Percentiles rank a stretch among this genome's conserved stretches.
These are phyloP conservation scores for Lodderomyces orthopsilosis DNA, from an alignment of 1,139 yeast species.

Conservation along the genomic window DNA sequence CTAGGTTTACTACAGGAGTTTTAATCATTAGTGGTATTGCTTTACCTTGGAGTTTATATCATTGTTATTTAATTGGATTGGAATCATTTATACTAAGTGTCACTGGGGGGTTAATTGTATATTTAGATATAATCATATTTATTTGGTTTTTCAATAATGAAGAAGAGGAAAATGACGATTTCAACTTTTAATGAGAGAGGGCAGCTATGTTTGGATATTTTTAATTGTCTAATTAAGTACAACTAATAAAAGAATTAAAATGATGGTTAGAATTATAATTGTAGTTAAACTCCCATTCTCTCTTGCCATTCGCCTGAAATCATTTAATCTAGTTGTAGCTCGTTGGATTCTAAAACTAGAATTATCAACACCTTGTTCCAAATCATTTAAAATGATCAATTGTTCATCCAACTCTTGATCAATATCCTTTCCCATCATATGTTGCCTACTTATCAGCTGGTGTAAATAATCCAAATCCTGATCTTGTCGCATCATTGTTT, in stretches of 20 bases:
- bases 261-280: slow-evolving; percentile 59
- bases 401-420: slow-evolving; percentile 70
- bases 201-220: background rate
- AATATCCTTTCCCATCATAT: slow-evolving; percentile 60
- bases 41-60: slow-evolving; percentile 64
- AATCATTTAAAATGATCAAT: slow-evolving; percentile 63
- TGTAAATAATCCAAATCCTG: slow-evolving; percentile 56
- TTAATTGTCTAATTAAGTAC: slow-evolving; percentile 45
- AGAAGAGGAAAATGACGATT: slow-evolving; percentile 54
- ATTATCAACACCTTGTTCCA: slow-evolving; percentile 63
- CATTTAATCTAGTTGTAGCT: slow-evolving; percentile 54
- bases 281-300: slow-evolving; percentile 76
- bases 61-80: slow-evolving; percentile 52
- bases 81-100: slow-evolving; percentile 66
- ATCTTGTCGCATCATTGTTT: slow-evolving; percentile 62
- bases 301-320: slow-evolving; percentile 54
- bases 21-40: slow-evolving; percentile 67
- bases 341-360: slow-evolving; percentile 49
- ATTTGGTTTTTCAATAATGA: slow-evolving; percentile 65
- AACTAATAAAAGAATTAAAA: slow-evolving; percentile 55
- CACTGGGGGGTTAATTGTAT: slow-evolving; percentile 69
- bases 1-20: slow-evolving; percentile 62
- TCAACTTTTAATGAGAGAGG: slow-evolving; percentile 32
- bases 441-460: slow-evolving; percentile 61
- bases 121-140: slow-evolving; percentile 65